Evolutionary conservation across 495 filamentous ascomycete genomes (phyloP), one percentile per base, ranked within the genome.

Genomic region (Hapsidospora chrysogenum): DNA sequence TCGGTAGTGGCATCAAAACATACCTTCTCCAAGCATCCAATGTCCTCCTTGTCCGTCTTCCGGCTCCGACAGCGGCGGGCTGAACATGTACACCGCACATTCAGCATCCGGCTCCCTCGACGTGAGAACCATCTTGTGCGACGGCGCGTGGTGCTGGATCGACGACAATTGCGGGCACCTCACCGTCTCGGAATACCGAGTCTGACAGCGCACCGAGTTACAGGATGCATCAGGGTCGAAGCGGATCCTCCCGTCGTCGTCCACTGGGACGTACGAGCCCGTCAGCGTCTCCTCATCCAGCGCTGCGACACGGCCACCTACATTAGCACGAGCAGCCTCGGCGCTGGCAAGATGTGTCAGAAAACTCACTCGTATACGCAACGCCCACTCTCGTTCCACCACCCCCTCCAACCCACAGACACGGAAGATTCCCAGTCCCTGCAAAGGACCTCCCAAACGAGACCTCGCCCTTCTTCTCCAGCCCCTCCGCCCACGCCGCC

Each of bases 61-160:
- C 16, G 38, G 26, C 8, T 17, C 5, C 14, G 16, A 26, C 13
- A 37, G 17, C 5, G 16, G 7, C 18, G 52, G 44, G 18, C 36
- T 37, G 21, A 45, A 39, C 3, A 16, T 17, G n/a, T 15, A 30
- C 17, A 56, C 29, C 3, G 37, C 17, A 11, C 19, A 10, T 0
- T 18, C 17, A 5, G 23, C n/a, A 1, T 17, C 22, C 10, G 29
- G 13, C 15, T 22, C 18, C 9, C 43, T 14, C 3, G 51, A 48
- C 0, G 54, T 45, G 31, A 54, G 17, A 3, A 62, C 40, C 6
- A 60, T 18, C 17, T 17, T 41, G 19, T 45, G 26, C 4, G 41
- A 42, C n/a, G 45, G 36, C 22, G 40, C 39, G 23, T 52, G 50
- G 16, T 51, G 56, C 29, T 42, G 43, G 33, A 62, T 46, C 14